Evolutionary conservation across 1,284 basidiomycete genomes (phyloP).

Genomic region (Heterobasidion irregulare): DNA sequence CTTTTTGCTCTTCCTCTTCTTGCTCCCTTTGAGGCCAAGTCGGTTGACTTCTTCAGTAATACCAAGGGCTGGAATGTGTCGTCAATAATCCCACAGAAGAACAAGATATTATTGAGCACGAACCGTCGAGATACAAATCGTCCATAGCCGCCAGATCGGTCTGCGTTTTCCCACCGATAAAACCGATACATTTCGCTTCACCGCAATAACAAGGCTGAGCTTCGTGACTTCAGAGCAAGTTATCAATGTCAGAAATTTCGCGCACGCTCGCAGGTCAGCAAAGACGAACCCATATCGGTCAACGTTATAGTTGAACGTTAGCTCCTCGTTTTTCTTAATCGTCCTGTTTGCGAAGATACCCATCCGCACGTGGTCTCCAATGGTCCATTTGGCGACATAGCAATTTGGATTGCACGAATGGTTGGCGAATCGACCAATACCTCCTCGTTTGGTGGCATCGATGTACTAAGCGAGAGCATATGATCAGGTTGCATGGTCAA

Average conservation of each 20-base stretch:
- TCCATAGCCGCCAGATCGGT: slow-evolving; percentile 94
- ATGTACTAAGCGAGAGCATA: slow-evolving; percentile 63
- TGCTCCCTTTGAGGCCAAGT: slow-evolving; percentile 77
- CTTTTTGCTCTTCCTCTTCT: slow-evolving; percentile 87
- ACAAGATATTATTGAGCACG: slow-evolving; percentile 14
- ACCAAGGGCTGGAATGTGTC: slow-evolving; percentile 66
- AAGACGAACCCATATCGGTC: slow-evolving; percentile 89
- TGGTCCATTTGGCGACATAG: slow-evolving; percentile 99
- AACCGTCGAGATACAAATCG: slow-evolving; percentile 91
- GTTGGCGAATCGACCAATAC: slow-evolving; percentile 95
- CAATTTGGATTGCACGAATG: slow-evolving; percentile 98
- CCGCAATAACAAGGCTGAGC: slow-evolving; percentile 96
- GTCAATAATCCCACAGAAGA: neutral
- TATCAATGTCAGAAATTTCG: neutral
- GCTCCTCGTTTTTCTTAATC: slow-evolving; percentile 81
- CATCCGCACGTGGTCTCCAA: slow-evolving; percentile 90
- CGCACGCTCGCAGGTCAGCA: neutral
- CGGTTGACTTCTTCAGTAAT: slow-evolving; percentile 87
- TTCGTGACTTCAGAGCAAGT: slow-evolving; percentile 59
- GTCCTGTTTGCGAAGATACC: slow-evolving; percentile 92
- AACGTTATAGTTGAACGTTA: slow-evolving; percentile 99
- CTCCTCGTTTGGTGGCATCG: slow-evolving; percentile 96
- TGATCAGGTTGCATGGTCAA: neutral
- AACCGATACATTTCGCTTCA: slow-evolving; percentile 93
- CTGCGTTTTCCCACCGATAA: slow-evolving; percentile 97